Percentiles rank a stretch among this genome's conserved stretches.
Conservation (phyloP, 176 grass and related monocot genomes). For the Themeda triandra region DNA sequence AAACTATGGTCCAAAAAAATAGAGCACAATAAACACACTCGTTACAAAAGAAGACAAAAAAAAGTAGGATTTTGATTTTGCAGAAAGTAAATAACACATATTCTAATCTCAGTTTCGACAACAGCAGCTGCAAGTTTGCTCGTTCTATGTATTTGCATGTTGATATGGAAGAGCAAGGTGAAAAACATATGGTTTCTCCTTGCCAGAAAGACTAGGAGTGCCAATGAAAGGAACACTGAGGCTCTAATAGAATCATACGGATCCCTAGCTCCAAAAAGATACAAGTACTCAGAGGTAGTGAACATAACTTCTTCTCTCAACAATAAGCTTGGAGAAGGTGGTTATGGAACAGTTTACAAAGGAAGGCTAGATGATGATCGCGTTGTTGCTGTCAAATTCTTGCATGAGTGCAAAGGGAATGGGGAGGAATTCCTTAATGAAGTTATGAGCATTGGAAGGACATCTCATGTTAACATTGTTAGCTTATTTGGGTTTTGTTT, state of each 20-base stretch:
- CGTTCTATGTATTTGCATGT: neutral
- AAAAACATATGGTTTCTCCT: neutral
- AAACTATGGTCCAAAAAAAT: neutral
- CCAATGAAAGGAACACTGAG: slow-evolving; percentile 15
- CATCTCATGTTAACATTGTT: slow-evolving; percentile 54
- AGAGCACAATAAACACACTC: neutral
- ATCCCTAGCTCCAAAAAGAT: slow-evolving; percentile 49
- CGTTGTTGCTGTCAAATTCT: too few relatives aligned
- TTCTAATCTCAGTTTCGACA: neutral
- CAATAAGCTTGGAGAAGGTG: too few relatives aligned
- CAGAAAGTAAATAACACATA: neutral
- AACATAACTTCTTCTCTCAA: too few relatives aligned
- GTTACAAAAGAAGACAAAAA: neutral
- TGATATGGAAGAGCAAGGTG: neutral
- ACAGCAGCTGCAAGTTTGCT: neutral
- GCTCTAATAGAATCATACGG: neutral
- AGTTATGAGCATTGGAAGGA: slow-evolving; percentile 40
- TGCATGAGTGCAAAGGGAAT: too few relatives aligned
- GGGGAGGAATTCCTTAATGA: slow-evolving; percentile 52
- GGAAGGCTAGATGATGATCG: too few relatives aligned
- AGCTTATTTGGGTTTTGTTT: slow-evolving; percentile 48
- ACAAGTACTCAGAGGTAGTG: too few relatives aligned
- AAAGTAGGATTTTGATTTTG: neutral
- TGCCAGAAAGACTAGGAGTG: neutral
- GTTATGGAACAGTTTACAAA: too few relatives aligned